Percentiles rank a stretch among this genome's conserved stretches.
phyloP scores from a whole-genome alignment of 1,284 basidiomycete species.

The Tylopilus sp. region DNA sequence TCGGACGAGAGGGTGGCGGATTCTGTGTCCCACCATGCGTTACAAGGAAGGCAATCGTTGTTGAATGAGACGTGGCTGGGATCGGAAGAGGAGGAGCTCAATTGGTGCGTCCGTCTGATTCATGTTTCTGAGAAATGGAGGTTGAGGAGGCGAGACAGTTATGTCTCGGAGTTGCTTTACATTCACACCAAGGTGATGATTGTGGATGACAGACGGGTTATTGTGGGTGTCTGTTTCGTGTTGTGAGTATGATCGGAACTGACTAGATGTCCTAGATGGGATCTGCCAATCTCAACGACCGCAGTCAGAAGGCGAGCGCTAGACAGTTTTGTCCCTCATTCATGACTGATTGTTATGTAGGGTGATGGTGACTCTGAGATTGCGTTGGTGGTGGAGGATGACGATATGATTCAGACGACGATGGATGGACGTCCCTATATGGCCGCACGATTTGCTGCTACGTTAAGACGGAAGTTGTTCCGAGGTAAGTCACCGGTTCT shows the following conservation, averaged over 20 bases:
- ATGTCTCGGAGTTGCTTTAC: conserved; percentile 85
- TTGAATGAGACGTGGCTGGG: conserved; percentile 86
- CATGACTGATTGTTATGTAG: conserved; percentile 45
- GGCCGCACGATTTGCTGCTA: conserved; percentile 81
- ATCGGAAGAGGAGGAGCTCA: conserved; percentile 83
- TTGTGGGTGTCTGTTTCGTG: conserved; percentile 61
- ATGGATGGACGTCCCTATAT: conserved; percentile 85
- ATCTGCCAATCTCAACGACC: conserved; percentile 91
- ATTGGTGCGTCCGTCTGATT: conserved; percentile 63
- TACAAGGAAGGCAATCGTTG: conserved; percentile 70
- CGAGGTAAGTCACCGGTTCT: conserved; percentile 58
- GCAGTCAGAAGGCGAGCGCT: conserved; percentile 72
- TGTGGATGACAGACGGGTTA: conserved; percentile 90
- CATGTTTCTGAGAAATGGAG: neutral
- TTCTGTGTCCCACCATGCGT: conserved; percentile 84
- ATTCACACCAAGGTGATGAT: conserved; percentile 93
- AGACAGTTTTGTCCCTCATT: neutral
- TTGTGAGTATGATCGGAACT: neutral
- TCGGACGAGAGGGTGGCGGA: conserved; percentile 73
- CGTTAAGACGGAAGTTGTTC: conserved; percentile 82
- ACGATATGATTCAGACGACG: conserved; percentile 76
- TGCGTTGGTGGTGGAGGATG: conserved; percentile 90
- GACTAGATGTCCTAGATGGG: conserved; percentile 69
- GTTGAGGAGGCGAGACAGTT: conserved; percentile 52
- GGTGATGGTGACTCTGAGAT: conserved; percentile 96